Conservation (phyloP, 1,284 basidiomycete genomes). For the Volvariella surrecta region DNA sequence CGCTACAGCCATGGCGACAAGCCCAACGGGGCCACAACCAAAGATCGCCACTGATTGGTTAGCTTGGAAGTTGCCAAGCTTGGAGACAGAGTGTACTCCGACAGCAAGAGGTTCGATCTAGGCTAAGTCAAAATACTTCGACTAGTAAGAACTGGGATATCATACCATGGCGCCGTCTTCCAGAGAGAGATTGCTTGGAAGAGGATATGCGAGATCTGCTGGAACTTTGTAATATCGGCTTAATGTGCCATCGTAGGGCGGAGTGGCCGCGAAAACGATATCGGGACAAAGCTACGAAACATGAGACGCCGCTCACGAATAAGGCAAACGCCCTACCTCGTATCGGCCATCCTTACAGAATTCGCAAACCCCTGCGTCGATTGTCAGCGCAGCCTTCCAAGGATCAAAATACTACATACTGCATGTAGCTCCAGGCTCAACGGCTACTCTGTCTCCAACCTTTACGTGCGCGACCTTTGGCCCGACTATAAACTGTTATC, state of each 20-base stretch:
- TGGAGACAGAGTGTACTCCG: constrained; percentile 82
- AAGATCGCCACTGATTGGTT: constrained; percentile 76
- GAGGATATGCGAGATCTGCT: constrained; percentile 63
- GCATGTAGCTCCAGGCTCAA: constrained; percentile 79
- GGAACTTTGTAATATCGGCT: constrained; percentile 75
- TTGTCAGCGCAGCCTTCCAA: constrained; percentile 4
- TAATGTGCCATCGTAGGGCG: constrained; percentile 85
- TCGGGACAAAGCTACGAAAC: constrained; percentile 58
- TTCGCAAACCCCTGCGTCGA: constrained; percentile 39
- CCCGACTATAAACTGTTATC: constrained; percentile 40
- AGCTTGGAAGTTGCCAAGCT: constrained; percentile 65
- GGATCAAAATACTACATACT: constrained; percentile 29
- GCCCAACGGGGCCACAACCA: constrained; percentile 88
- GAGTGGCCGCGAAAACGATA: constrained; percentile 83
- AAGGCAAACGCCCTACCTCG: constrained; percentile 39
- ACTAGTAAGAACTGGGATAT: neutral
- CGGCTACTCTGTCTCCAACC: constrained; percentile 80
- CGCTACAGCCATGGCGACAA: constrained; percentile 89
- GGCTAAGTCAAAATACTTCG: neutral
- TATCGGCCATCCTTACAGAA: constrained; percentile 76
- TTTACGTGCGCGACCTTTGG: constrained; percentile 65
- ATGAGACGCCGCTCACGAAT: constrained; percentile 1
- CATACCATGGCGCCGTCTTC: constrained; percentile 81
- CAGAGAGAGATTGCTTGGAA: constrained; percentile 67
- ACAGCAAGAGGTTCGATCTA: constrained; percentile 95